These are phyloP conservation scores for Soucietia sequanensis DNA, from an alignment of 805 yeast genomes.

Conservation along the genomic window DNA sequence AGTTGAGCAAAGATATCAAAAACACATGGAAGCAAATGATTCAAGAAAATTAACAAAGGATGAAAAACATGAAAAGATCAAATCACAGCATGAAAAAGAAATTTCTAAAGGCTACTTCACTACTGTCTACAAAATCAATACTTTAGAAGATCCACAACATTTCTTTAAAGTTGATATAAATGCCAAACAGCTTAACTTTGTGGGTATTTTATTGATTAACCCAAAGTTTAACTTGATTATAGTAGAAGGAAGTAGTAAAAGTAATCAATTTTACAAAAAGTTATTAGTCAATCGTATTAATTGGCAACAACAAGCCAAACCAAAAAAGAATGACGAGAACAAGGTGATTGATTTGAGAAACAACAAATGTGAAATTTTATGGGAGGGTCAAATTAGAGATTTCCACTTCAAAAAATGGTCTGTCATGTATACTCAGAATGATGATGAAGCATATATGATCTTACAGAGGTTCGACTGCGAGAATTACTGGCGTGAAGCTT, in stretches of 20 bases:
- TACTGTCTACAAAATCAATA: constrained; percentile 57
- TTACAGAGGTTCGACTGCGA: constrained; percentile 53
- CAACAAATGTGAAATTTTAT: constrained; percentile 51
- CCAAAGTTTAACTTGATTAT: constrained; percentile 56
- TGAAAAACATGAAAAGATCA: constrained; percentile 50
- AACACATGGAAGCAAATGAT: constrained; percentile 62
- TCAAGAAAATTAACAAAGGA: constrained; percentile 62
- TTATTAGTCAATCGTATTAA: constrained; percentile 60
- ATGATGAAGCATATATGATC: constrained; percentile 49
- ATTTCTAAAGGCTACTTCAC: constrained; percentile 51
- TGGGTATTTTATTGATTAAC: constrained; percentile 58
- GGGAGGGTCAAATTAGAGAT: constrained; percentile 68
- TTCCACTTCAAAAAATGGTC: constrained; percentile 70
- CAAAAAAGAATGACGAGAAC: constrained; percentile 17
- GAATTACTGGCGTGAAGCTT: constrained; percentile 55
- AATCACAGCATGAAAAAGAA: constrained; percentile 47
- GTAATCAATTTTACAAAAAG: constrained; percentile 60
- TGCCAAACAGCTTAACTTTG: constrained; percentile 67
- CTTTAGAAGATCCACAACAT: constrained; percentile 62
- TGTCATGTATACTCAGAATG: constrained; percentile 50
- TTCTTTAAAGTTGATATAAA: constrained; percentile 74
- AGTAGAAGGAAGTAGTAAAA: constrained; percentile 70
- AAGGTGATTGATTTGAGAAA: constrained; percentile 30
- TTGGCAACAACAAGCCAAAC: constrained; percentile 59
- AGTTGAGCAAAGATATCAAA: constrained; percentile 55